These are phyloP conservation scores for Penicillium sp. DNA, from an alignment of 2,329 filamentous ascomycete genomes.

Conservation along the genomic window DNA sequence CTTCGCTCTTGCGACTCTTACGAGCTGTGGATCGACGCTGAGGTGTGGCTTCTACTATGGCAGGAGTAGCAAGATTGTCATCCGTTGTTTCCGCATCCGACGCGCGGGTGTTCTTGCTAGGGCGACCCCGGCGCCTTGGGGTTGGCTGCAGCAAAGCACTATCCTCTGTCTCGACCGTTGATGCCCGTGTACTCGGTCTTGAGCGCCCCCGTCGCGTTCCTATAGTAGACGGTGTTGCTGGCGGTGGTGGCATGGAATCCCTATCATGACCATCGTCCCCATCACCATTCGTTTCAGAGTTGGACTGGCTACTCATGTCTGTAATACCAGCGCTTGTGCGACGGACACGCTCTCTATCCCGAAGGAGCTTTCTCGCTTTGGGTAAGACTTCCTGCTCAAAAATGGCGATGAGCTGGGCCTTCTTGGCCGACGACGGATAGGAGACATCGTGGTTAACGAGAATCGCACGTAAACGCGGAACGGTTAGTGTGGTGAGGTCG, in stretches of 20 bases:
- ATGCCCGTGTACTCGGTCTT: constrained; percentile 47
- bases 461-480: constrained; percentile 84
- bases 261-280: constrained; percentile 55
- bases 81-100: constrained; percentile 31
- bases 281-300: constrained; percentile 59
- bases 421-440: constrained; percentile 88
- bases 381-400: constrained; percentile 76
- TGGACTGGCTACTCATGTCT: constrained; percentile 64
- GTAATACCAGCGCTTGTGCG: constrained; percentile 83
- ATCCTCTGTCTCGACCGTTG: constrained; percentile 37
- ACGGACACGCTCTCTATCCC: constrained; percentile 71
- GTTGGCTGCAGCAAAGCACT: constrained; percentile 23
- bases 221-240: constrained; percentile 42
- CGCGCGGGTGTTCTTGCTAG: constrained; percentile 25
- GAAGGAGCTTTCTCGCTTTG: constrained; percentile 71
- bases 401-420: constrained; percentile 77
- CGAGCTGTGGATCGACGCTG: constrained; percentile 45
- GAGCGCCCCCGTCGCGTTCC: constrained; percentile 52
- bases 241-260: constrained; percentile 44
- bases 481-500: constrained; percentile 76
- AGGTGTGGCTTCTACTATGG: constrained; percentile 30
- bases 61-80: constrained; percentile 29
- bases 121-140: constrained; percentile 31
- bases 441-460: constrained; percentile 82
- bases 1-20: constrained; percentile 50